A percentile compares a stretch with the other conserved stretches of the same genome.
Conservation (phyloP, 2,329 filamentous ascomycete genomes). For the Trichoderma endophyticum region DNA sequence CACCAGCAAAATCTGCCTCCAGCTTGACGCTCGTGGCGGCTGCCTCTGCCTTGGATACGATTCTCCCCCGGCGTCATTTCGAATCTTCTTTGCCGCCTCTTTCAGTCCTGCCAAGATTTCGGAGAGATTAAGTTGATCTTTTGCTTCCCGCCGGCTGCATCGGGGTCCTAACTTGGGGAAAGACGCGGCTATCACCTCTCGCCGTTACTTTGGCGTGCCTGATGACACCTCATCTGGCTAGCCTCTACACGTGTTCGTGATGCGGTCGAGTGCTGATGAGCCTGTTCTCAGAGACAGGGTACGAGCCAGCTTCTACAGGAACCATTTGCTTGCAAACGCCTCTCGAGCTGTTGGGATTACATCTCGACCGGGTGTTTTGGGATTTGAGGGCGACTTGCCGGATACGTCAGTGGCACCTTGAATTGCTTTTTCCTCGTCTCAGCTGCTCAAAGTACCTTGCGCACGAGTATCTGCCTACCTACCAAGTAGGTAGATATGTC, state of each 20-base stretch:
- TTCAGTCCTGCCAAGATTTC: not conserved
- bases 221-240: not conserved
- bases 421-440: not conserved
- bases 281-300: not conserved
- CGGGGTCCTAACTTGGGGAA: not conserved
- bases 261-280: not conserved
- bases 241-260: not conserved
- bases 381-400: not conserved
- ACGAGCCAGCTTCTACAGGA: not conserved
- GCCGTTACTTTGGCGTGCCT: not conserved
- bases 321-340: not conserved
- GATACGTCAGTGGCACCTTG: not conserved
- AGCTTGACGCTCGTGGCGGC: not conserved
- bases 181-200: not conserved
- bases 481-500: not conserved
- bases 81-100: not conserved
- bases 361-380: not conserved
- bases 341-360: not conserved
- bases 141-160: not conserved
- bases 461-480: not conserved
- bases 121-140: not conserved
- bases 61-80: not conserved
- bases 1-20: not conserved
- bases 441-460: not conserved
- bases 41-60: conserved; percentile 7